Percentiles rank a stretch among this genome's conserved stretches.
Evolutionary conservation across 2,329 filamentous ascomycete species (phyloP).

Genomic region (Curvularia verruculosa): DNA sequence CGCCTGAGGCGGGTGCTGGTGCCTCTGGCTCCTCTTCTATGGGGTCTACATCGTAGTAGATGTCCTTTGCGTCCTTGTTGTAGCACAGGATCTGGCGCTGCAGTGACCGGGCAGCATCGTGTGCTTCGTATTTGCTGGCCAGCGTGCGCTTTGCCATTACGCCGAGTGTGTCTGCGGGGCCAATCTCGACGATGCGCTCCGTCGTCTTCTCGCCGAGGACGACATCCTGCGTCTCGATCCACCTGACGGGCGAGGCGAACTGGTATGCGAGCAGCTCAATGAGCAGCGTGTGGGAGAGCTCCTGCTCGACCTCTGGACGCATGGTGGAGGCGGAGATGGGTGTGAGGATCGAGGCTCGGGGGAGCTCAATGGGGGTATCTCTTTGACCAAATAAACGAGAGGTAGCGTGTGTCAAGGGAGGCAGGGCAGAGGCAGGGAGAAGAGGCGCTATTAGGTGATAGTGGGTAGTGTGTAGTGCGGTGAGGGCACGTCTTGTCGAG

Average conservation of each 20-base stretch:
- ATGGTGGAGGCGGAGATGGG: conserved; percentile 60
- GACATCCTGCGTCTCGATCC: conserved; percentile 99
- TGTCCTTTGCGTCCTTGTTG: conserved; percentile 99
- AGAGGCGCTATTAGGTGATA: conserved; percentile 22
- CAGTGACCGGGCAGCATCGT: conserved; percentile 94
- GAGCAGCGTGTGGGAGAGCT: conserved; percentile 96
- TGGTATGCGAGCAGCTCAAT: conserved; percentile 99
- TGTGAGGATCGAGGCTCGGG: conserved; percentile 27
- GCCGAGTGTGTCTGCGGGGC: conserved; percentile 93
- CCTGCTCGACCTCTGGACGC: conserved; percentile 99
- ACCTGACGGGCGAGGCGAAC: conserved; percentile 97
- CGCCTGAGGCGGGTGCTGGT: conserved; percentile 54
- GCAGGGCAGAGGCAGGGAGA: conserved; percentile 22
- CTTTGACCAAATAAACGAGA: conserved; percentile 30
- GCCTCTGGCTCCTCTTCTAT: conserved; percentile 76
- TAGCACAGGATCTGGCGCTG: conserved; percentile 98
- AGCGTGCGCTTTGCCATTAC: conserved; percentile 97
- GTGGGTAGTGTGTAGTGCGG: conserved; percentile 14
- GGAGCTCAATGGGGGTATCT: conserved; percentile 36
- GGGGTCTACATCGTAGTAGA: conserved; percentile 98
- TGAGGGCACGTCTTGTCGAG: conserved; percentile 12
- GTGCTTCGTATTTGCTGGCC: conserved; percentile 96
- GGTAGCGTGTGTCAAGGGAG: conserved; percentile 26
- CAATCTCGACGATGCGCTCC: conserved; percentile 96
- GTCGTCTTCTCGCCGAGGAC: conserved; percentile 95